These are phyloP conservation scores for Penicillium salamii DNA, from an alignment of 495 filamentous ascomycete genomes.

Conservation along the genomic window DNA sequence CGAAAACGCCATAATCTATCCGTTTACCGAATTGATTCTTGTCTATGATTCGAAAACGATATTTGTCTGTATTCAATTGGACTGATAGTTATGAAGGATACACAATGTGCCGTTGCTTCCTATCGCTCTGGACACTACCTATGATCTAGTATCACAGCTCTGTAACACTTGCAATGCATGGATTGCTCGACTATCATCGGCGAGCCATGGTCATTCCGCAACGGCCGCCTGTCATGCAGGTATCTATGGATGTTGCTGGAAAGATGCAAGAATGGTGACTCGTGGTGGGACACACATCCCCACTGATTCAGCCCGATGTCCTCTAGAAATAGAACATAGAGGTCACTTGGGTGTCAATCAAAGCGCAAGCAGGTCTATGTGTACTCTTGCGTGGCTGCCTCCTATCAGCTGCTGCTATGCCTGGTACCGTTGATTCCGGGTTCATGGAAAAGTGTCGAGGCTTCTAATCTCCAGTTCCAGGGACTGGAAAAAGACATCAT, in stretches of 20 bases:
- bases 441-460: constrained; percentile 1
- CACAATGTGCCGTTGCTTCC: constrained; percentile 2
- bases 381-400: constrained; percentile 6
- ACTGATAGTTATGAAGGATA: constrained; percentile 13
- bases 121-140: background rate
- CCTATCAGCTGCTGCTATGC: constrained; percentile 16
- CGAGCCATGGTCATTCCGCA: constrained; percentile 19
- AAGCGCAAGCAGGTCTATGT: constrained; percentile 7
- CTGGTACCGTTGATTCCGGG: constrained; percentile 18
- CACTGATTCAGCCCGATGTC: constrained; percentile 11
- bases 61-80: constrained; percentile 10
- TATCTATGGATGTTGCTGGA: constrained; percentile 16
- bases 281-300: constrained; percentile 17
- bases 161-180: constrained; percentile 25
- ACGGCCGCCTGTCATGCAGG: constrained; percentile 14
- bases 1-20: background rate
- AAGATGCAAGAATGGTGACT: background rate
- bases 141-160: constrained; percentile 15
- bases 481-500: background rate
- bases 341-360: constrained; percentile 9
- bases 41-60: background rate
- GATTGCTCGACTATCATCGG: constrained; percentile 9
- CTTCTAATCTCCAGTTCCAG: background rate
- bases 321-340: constrained; percentile 18
- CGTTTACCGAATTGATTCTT: no score